phyloP scores from a whole-genome alignment of 192 early-diverging fungal genomes.

The Geranomyces variabilis region DNA sequence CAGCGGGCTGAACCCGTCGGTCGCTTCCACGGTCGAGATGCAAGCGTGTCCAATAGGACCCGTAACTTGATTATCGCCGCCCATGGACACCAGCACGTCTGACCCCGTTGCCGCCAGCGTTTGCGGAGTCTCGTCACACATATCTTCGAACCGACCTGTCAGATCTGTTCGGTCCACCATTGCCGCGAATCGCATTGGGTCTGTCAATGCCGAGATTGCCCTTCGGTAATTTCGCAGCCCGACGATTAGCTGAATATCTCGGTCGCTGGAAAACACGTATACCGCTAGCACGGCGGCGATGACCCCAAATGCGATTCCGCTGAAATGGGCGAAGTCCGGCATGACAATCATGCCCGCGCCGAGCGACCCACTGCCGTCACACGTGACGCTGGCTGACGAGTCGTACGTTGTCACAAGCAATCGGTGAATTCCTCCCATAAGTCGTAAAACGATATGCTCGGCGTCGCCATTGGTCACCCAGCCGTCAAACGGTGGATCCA shows the following conservation, averaged over 20 bases:
- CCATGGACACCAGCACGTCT: not conserved
- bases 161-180: not conserved
- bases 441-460: not conserved
- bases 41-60: not conserved
- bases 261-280: not conserved
- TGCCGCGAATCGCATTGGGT: slow-evolving; percentile 1
- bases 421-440: not conserved
- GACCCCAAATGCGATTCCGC: not conserved
- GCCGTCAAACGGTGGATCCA: not conserved
- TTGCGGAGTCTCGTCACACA: not conserved
- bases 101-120: not conserved
- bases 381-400: not conserved
- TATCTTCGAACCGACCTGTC: not conserved
- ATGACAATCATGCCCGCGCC: not conserved
- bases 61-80: not conserved
- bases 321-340: not conserved
- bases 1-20: not conserved
- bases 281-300: not conserved
- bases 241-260: slow-evolving; percentile 1
- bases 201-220: not conserved
- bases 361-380: not conserved
- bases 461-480: not conserved
- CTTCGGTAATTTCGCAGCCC: not conserved
- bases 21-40: not conserved
- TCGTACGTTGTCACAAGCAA: not conserved